Evolutionary conservation across 768 basidiomycete genomes (phyloP).

Genomic region (Amylocystis lapponica): DNA sequence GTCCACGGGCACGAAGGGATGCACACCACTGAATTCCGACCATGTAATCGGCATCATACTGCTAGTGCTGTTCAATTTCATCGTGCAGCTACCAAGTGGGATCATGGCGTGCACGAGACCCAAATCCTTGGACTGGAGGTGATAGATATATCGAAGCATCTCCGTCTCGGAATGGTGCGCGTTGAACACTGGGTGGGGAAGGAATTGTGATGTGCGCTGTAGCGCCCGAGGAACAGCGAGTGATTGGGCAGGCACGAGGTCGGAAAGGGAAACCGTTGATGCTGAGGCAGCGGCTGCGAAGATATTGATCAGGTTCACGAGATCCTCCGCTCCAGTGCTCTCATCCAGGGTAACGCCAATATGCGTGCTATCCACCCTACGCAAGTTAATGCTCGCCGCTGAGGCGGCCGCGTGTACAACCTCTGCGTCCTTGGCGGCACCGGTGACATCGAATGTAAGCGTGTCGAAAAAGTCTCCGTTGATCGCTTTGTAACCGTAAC

Average conservation of each 20-base stretch:
- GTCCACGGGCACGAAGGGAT: slow-evolving; percentile 88
- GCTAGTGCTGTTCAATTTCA: slow-evolving; percentile 97
- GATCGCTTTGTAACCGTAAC: slow-evolving; percentile 65
- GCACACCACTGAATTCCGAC: slow-evolving; percentile 86
- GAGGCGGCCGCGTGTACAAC: slow-evolving; percentile 66
- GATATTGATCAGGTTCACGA: slow-evolving; percentile 73
- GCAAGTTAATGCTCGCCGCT: slow-evolving; percentile 74
- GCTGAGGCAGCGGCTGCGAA: slow-evolving; percentile 65
- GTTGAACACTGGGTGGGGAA: slow-evolving; percentile 92
- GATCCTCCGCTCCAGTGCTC: slow-evolving; percentile 70
- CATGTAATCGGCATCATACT: slow-evolving; percentile 97
- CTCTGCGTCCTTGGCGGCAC: slow-evolving; percentile 47
- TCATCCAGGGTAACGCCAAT: slow-evolving; percentile 94
- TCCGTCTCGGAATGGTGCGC: slow-evolving; percentile 97
- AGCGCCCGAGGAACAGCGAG: slow-evolving; percentile 49
- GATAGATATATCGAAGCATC: slow-evolving; percentile 95
- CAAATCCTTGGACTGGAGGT: slow-evolving; percentile 91
- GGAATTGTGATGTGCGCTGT: slow-evolving; percentile 59
- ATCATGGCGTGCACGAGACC: slow-evolving; percentile 96
- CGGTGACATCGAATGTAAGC: slow-evolving; percentile 68
- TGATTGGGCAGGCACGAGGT: slow-evolving; percentile 37
- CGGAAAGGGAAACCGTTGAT: slow-evolving; percentile 39
- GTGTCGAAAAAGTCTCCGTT: slow-evolving; percentile 91
- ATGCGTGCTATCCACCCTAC: slow-evolving; percentile 61
- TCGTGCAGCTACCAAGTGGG: slow-evolving; percentile 90